A percentile compares a stretch with the other conserved stretches of the same genome.
These are phyloP conservation scores for Auriscalpium orientale DNA, from an alignment of 768 basidiomycete genomes.

Conservation along the genomic window DNA sequence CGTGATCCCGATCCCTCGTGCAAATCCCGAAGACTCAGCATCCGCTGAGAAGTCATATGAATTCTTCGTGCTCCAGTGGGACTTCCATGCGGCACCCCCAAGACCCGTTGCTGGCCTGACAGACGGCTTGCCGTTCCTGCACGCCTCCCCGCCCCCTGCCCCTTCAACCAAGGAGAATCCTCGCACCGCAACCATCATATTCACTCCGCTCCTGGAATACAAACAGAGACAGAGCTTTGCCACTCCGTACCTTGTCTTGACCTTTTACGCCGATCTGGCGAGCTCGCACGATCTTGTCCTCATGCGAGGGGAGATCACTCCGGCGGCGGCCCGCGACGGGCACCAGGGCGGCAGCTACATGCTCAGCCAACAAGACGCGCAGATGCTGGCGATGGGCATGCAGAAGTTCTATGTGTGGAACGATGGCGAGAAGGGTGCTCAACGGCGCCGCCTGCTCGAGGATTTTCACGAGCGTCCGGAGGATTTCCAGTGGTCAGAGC, in stretches of 20 bases:
- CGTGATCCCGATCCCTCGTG: conserved; percentile 72
- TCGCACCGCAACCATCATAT: conserved; percentile 68
- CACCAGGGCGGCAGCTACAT: conserved; percentile 36
- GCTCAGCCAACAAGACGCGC: conserved; percentile 76
- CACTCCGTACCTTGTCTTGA: conserved; percentile 85
- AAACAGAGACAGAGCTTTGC: conserved; percentile 78
- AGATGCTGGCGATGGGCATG: conserved; percentile 67
- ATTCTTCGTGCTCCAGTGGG: conserved; percentile 88
- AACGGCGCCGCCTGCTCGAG: conserved; percentile 46
- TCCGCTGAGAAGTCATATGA: conserved; percentile 51
- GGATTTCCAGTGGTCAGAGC: conserved; percentile 76
- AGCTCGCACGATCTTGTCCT: conserved; percentile 76
- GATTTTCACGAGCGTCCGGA: conserved; percentile 74
- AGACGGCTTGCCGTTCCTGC: conserved; percentile 35
- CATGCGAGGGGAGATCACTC: conserved; percentile 86
- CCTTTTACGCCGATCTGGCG: conserved; percentile 86
- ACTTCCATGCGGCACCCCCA: conserved; percentile 66
- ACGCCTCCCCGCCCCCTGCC: conserved; percentile 15
- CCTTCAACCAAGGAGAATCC: conserved; percentile 32
- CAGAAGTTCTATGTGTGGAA: conserved; percentile 84
- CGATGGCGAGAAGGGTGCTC: conserved; percentile 23
- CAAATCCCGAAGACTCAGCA: conserved; percentile 22
- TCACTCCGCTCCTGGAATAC: conserved; percentile 92
- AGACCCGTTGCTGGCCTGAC: conserved; percentile 38
- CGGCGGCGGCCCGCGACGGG: conserved; percentile 36